Percentiles rank a stretch among this genome's conserved stretches.
These are phyloP conservation scores for Melaleuca alternifolia DNA, from an alignment of 345 rosid genomes.

Conservation along the genomic window DNA sequence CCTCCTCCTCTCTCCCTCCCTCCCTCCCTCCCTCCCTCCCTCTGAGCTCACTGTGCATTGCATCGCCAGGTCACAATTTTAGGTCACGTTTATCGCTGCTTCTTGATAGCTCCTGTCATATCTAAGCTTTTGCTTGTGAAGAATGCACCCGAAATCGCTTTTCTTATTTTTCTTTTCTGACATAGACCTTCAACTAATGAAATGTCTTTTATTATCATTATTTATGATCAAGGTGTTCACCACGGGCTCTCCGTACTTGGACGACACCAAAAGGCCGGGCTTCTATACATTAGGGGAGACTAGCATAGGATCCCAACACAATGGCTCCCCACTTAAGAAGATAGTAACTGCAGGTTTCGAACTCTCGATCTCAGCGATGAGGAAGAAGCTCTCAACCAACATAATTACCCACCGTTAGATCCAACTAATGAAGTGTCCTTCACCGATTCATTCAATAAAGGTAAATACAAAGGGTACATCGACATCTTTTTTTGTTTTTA, in stretches of 20 bases:
- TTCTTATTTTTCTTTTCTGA: neutral
- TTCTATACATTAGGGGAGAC: too few relatives aligned
- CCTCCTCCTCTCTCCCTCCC: neutral
- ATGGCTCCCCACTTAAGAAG: too few relatives aligned
- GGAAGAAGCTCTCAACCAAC: too few relatives aligned
- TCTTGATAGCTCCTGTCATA: neutral
- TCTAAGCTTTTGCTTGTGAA: neutral
- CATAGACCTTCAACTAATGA: neutral
- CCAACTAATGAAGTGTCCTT: neutral
- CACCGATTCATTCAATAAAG: neutral
- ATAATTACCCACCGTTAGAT: too few relatives aligned
- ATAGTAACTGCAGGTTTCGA: too few relatives aligned
- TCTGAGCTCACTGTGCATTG: neutral
- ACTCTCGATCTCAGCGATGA: too few relatives aligned
- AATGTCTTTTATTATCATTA: too few relatives aligned
- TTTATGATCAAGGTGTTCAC: too few relatives aligned
- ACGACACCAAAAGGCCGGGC: too few relatives aligned
- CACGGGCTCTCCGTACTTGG: too few relatives aligned
- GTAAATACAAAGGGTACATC: neutral
- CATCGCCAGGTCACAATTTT: neutral
- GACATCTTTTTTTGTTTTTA: neutral
- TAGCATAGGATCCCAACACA: too few relatives aligned
- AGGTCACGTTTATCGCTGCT: neutral
- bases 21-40: neutral
- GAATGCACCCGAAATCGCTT: neutral